Evolutionary conservation across 1,284 basidiomycete species (phyloP), one percentile per base, ranked within the genome.

Genomic region (Ustilago nuda): DNA sequence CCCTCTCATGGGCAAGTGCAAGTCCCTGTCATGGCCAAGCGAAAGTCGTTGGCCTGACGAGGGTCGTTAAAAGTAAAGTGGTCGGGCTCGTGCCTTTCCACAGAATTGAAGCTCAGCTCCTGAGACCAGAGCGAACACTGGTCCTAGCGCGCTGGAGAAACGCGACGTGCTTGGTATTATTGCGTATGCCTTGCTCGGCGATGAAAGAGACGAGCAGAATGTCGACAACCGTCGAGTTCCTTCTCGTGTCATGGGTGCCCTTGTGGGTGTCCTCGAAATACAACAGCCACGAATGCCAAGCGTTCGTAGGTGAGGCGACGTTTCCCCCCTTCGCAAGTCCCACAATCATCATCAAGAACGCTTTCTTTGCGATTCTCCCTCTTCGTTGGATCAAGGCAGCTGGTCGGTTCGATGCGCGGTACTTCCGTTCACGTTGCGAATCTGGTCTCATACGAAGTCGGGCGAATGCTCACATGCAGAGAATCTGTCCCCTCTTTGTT

Each of bases 351-450:
- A 56, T 53, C 60, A 63, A 43, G 56, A 27, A 15, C 50, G n/a
- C 48, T 58, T 55, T 51, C 57, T 59, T 66, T 60, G 53, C 60
- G 70, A 66, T 66, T 27, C 64, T 52, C 54, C 30, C 48, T 60
- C 48, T 54, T 58, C 35, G 41, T 46, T 58, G 64, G 59, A 72
- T 65, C 71, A 68, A 73, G 71, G 71, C 70, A 72, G 52, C 53
- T 58, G 48, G 53, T 53, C 64, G 64, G 48, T 41, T 41, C 41
- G 50, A 60, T 36, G 64, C 61, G 64, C 64, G 70, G 70, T 58
- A 51, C 53, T 50, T 66, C 61, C 51, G 52, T 9, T 48, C 69
- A 55, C 8, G 43, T 63, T 63, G 70, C 70, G 64, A 72, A 74
- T 74, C 72, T 74, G 72, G 59, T 74, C 50, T 41, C 23, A 27